A percentile compares a stretch with the other conserved stretches of the same genome.
Evolutionary conservation across 2,329 filamentous ascomycete species (phyloP).

Genomic region (Parastagonospora avenae): DNA sequence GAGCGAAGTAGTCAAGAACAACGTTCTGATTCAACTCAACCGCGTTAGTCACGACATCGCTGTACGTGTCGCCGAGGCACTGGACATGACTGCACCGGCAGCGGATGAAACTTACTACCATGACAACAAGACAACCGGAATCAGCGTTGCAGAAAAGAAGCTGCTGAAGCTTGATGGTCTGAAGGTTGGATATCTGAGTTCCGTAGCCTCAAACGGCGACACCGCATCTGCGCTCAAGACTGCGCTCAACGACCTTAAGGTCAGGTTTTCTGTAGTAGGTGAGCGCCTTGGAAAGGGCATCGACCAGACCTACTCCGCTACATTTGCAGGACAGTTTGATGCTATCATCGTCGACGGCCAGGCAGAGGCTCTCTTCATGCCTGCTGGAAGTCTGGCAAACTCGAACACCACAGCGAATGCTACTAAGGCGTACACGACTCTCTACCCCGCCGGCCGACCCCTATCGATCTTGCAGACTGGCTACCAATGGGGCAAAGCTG

Average conservation of each 20-base stretch:
- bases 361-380: constrained; percentile 60
- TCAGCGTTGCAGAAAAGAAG: constrained; percentile 64
- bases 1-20: constrained; percentile 64
- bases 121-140: constrained; percentile 65
- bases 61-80: constrained; percentile 63
- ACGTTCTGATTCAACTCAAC: constrained; percentile 72
- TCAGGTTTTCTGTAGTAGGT: constrained; percentile 65
- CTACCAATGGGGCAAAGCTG: constrained; percentile 73
- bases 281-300: constrained; percentile 61
- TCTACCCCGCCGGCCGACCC: constrained; percentile 69
- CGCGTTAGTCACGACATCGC: constrained; percentile 70
- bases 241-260: constrained; percentile 56
- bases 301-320: constrained; percentile 67
- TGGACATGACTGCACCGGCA: constrained; percentile 64
- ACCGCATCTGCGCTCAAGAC: constrained; percentile 61
- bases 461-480: constrained; percentile 66
- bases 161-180: constrained; percentile 67
- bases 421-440: constrained; percentile 48
- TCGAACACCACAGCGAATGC: constrained; percentile 30
- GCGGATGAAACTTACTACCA: constrained; percentile 71
- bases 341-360: constrained; percentile 66
- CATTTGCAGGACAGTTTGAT: constrained; percentile 68
- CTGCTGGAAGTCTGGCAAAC: constrained; percentile 27
- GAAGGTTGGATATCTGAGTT: constrained; percentile 67
- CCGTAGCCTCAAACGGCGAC: constrained; percentile 47